A percentile compares a stretch with the other conserved stretches of the same genome.
phyloP scores from a whole-genome alignment of 257 asterid species.

The Solanum ossicruentum region DNA sequence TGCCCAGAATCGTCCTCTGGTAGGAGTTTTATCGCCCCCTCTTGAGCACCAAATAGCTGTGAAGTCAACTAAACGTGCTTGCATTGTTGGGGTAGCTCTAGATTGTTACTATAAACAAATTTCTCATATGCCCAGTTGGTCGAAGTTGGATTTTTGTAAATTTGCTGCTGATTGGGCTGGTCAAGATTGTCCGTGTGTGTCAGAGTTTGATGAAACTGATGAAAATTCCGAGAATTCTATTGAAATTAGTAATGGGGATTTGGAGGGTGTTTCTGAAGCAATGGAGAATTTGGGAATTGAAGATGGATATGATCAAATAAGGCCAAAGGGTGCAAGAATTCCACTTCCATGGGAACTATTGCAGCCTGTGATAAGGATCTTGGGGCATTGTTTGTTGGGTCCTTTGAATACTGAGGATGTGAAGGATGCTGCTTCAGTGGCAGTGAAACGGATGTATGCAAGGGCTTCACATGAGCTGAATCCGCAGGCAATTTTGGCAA shows the following conservation, averaged over 20 bases:
- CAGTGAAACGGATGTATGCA: conserved; percentile 67
- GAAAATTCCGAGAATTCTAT: conserved; percentile 14
- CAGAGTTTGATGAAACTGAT: conserved; percentile 36
- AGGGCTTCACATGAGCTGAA: conserved; percentile 85
- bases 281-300: conserved; percentile 14
- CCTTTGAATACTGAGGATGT: conserved; percentile 62
- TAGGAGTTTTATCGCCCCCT: conserved; percentile 60
- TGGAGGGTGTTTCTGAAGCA: conserved; percentile 21
- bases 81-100: conserved; percentile 77
- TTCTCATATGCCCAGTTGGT: conserved; percentile 90
- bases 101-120: conserved; percentile 81
- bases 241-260: conserved; percentile 17
- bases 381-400: conserved; percentile 92
- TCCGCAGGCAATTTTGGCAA: conserved; percentile 85
- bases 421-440: conserved; percentile 73
- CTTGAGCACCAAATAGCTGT: conserved; percentile 82
- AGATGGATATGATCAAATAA: conserved; percentile 6
- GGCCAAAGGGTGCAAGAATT: conserved; percentile 41
- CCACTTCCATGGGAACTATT: conserved; percentile 90
- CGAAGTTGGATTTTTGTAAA: conserved; percentile 66
- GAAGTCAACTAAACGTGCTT: conserved; percentile 83
- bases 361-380: conserved; percentile 79
- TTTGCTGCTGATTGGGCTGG: conserved; percentile 76
- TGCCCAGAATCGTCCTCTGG: conserved; percentile 8
- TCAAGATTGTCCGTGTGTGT: conserved; percentile 61